Evolutionary conservation across 805 yeast species (phyloP), one percentile per base, ranked within the genome.

Genomic region (Candida palmyrensis): DNA sequence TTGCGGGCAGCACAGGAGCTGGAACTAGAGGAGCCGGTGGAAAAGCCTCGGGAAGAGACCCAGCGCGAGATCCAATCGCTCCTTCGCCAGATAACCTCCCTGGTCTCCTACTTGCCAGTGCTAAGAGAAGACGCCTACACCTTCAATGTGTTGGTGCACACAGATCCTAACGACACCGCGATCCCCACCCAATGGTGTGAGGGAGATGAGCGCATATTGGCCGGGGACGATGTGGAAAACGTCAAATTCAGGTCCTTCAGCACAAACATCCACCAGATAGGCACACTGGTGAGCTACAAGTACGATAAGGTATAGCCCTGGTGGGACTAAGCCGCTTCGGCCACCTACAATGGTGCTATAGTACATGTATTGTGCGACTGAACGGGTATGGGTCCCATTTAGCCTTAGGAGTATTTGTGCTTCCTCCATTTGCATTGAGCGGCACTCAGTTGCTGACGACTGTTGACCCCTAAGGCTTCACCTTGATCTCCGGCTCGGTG

Each of bases 101-200:
- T 92, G 26, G 85, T 84, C 2, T 77, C 96, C 0, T 87, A 88
- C 51, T 66, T 89, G 25, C 97, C 97, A 0, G 71, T 81, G 16
- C 59, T 89, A 18, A 48, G 49, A 25, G 75, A 74, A 8, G 76
- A 69, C 13, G 63, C 56, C 18, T 77, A 81, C 48, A 84, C 96
- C 0, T 87, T 89, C 55, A 87, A 83, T 48, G 90, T 89, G 1
- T 60, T 87, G 33, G 96, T 88, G 0, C 82, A 81, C 48, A 83
- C 96, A 0, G 83, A 81, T 44, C 79, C 82, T 1, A 59, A 62
- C 24, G 49, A 48, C 18, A 36, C 57, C 4, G 69, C 69, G 32
- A 79, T 82, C 2, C 95, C 96, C 0, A 59, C 68, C 9, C 94
- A 85, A 46, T 88, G 97, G 97, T 75, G 77, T 8, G 95, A 87